Conservation (phyloP, 2,329 filamentous ascomycete genomes). For the Colletotrichum sp. region DNA sequence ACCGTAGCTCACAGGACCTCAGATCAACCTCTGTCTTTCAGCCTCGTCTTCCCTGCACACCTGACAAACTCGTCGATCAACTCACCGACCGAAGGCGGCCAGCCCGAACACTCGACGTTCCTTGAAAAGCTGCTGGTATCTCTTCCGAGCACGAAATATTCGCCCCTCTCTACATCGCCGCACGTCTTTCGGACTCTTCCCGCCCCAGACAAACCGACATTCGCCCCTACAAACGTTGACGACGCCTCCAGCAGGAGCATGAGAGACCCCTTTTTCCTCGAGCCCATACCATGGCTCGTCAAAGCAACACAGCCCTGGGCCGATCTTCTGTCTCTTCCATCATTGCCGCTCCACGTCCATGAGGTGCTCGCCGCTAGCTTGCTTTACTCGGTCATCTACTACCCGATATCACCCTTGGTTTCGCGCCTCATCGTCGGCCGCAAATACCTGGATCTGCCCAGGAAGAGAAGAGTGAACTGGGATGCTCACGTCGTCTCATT, state of each 20-base stretch:
- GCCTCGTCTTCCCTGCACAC: background rate
- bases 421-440: slow-evolving; percentile 67
- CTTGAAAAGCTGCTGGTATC: background rate
- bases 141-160: background rate
- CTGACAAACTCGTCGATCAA: background rate
- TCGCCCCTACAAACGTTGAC: background rate
- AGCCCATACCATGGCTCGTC: slow-evolving; percentile 62
- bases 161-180: background rate
- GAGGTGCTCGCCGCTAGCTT: slow-evolving; percentile 72
- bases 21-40: background rate
- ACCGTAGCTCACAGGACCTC: background rate
- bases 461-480: slow-evolving; percentile 76
- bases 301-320: slow-evolving; percentile 68
- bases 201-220: background rate
- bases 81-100: background rate
- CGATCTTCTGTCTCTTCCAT: slow-evolving; percentile 64
- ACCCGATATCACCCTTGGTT: slow-evolving; percentile 69
- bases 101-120: background rate
- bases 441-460: slow-evolving; percentile 67
- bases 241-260: slow-evolving; percentile 47
- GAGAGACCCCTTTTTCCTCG: slow-evolving; percentile 75
- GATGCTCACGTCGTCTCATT: slow-evolving; percentile 87
- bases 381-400: slow-evolving; percentile 73
- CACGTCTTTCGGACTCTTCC: background rate
- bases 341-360: slow-evolving; percentile 78